phyloP scores from a whole-genome alignment of 371 early-diverging fungal species.

The Apophysomyces ossiformis region DNA sequence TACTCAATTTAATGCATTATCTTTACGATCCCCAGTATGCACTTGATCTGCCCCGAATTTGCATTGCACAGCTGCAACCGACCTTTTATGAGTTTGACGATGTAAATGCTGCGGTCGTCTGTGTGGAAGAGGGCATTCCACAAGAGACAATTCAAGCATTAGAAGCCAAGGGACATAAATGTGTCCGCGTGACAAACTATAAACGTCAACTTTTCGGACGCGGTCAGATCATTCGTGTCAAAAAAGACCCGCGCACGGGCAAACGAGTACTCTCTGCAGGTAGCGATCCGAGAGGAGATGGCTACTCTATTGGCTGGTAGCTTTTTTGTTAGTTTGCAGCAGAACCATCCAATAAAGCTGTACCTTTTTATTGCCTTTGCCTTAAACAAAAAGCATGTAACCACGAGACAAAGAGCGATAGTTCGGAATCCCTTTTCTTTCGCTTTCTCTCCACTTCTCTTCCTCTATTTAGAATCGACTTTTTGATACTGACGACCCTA shows the following conservation, averaged over 20 bases:
- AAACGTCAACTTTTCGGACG: constrained; percentile 71
- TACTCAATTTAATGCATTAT: constrained; percentile 70
- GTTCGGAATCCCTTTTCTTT: not conserved
- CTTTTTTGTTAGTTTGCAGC: not conserved
- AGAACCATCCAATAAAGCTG: not conserved
- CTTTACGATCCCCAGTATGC: constrained; percentile 69
- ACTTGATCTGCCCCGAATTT: constrained; percentile 75
- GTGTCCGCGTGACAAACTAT: constrained; percentile 36
- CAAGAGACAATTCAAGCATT: constrained; percentile 47
- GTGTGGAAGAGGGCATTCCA: constrained; percentile 67
- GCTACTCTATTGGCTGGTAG: constrained; percentile 64
- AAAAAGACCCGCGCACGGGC: constrained; percentile 44
- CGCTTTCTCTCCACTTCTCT: not conserved
- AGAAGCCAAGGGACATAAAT: constrained; percentile 62
- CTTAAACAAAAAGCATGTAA: not conserved
- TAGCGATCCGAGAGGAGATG: constrained; percentile 76
- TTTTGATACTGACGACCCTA: no score
- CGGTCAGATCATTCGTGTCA: constrained; percentile 67
- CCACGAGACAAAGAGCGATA: not conserved
- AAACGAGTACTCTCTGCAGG: constrained; percentile 64
- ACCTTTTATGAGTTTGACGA: constrained; percentile 39
- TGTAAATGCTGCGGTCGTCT: constrained; percentile 50
- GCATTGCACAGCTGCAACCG: constrained; percentile 49
- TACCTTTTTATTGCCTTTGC: not conserved
- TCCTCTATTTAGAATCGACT: not conserved